Evolutionary conservation across 1,284 basidiomycete genomes (phyloP), one percentile per base, ranked within the genome.

Genomic region (Cryptococcus depauperatus): DNA sequence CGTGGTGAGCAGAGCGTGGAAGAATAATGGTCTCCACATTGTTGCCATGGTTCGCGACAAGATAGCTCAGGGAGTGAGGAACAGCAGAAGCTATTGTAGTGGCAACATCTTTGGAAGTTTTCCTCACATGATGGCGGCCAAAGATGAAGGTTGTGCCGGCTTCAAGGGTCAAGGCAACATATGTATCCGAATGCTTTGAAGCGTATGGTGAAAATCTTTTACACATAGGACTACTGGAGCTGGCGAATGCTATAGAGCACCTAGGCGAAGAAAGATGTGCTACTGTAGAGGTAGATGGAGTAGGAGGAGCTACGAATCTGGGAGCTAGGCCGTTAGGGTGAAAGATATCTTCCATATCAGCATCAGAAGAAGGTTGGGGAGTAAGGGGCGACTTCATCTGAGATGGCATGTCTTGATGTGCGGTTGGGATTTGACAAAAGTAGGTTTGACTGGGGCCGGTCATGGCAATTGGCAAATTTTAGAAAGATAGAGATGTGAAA

Each of bases 211-310:
- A 43, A 19, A 11, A 37, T 34, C 16, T 45, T 46, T 26, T 35
- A 30, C 29, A n/a, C 29, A n/a, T 30, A 30, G 29, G 16, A 25
- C 27, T n/a, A n/a, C 10, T 30, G 29, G n/a, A 30, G 29, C 10
- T 30, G 29, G n/a, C 10, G n/a, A n/a, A 30, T 10, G n/a, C 10
- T 30, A n/a, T 30, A 10, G 29, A 30, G 29, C 29, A 30, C 29
- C 47, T 48, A 9, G 64, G 64, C 0, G 63, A 64, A n/a, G 64
- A 65, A 19, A 59, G 65, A 23, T 51, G 56, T 4, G 67, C 66
- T 22, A 67, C 62, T 22, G 66, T 69, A 11, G 62, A 65, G 3
- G 65, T 62, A 21, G 56, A 57, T 2, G 66, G 66, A 6, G 66
- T 67, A 33, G 57, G 46, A 5, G 57, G 60, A 10, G 38, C 50